Percentiles rank a stretch among this genome's conserved stretches.
These are phyloP conservation scores for Ceratorhiza oryzae-sativae DNA, from an alignment of 1,284 basidiomycete genomes.

Conservation along the genomic window DNA sequence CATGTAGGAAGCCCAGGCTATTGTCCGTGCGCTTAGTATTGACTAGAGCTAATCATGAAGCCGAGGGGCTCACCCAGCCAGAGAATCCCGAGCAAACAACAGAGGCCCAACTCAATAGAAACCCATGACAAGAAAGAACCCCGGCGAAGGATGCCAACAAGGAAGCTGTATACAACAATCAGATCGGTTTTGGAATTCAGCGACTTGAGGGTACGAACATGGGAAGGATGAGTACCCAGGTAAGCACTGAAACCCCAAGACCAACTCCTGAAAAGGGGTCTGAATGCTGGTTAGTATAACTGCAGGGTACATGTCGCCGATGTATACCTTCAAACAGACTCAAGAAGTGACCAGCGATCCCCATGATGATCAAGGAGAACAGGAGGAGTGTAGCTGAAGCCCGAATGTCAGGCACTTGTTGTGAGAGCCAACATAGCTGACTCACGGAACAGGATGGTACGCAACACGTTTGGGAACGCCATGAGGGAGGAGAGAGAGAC, in stretches of 20 bases:
- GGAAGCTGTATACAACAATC: not conserved
- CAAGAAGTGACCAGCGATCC: conserved; percentile 25
- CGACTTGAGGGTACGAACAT: not conserved
- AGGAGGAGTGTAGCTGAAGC: conserved; percentile 16
- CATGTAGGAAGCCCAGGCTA: conserved; percentile 32
- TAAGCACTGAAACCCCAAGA: conserved; percentile 12
- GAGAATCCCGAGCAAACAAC: conserved; percentile 39
- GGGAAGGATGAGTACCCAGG: conserved; percentile 23
- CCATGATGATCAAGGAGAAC: conserved; percentile 36
- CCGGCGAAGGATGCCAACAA: conserved; percentile 27
- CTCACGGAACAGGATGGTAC: conserved; percentile 5
- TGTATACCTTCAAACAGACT: conserved; percentile 28
- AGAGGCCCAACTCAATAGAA: conserved; percentile 33
- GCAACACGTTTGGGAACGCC: conserved; percentile 14
- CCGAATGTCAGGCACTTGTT: not conserved
- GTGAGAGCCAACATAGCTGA: not conserved
- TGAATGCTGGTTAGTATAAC: not conserved
- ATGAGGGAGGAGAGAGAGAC: not conserved
- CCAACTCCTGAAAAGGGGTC: conserved; percentile 27
- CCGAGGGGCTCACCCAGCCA: conserved; percentile 37
- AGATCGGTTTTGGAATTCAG: not conserved
- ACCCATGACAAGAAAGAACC: conserved; percentile 38
- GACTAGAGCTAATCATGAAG: not conserved
- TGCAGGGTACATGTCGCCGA: too few species aligned
- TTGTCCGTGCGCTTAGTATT: not conserved